A percentile compares a stretch with the other conserved stretches of the same genome.
These are phyloP conservation scores for Trametes gibbosa DNA, from an alignment of 768 basidiomycete genomes.

Conservation along the genomic window DNA sequence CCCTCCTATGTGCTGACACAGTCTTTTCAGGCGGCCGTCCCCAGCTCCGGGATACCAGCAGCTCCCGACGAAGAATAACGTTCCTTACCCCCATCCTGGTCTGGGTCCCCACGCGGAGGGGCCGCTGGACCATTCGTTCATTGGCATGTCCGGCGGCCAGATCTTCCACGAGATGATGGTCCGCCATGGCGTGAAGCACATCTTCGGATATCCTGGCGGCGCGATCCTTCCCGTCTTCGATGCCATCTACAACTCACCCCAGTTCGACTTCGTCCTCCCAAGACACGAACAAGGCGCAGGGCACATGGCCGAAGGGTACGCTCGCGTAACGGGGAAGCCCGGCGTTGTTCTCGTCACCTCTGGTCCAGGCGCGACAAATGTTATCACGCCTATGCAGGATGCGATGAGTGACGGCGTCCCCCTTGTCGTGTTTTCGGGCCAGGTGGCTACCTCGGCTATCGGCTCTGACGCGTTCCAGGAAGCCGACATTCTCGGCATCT, in stretches of 20 bases:
- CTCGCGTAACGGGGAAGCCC: constrained; percentile 94
- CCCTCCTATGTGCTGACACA: constrained; percentile 9
- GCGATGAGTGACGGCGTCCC: constrained; percentile 93
- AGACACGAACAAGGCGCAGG: constrained; percentile 98
- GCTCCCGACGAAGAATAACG: constrained; percentile 41
- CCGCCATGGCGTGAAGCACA: constrained; percentile 90
- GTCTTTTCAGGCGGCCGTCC: constrained; percentile 51
- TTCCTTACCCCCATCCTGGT: constrained; percentile 35
- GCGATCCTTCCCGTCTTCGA: constrained; percentile 99
- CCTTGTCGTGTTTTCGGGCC: constrained; percentile 92
- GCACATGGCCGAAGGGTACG: constrained; percentile 99
- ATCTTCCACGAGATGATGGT: constrained; percentile 99
- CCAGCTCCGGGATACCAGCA: constrained; percentile 57
- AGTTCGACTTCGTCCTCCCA: constrained; percentile 94
- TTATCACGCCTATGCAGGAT: constrained; percentile 97
- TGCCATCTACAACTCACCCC: constrained; percentile 93
- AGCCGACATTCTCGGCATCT: constrained; percentile 95
- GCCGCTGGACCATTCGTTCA: constrained; percentile 77
- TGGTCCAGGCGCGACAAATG: constrained; percentile 97
- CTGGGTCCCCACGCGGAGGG: constrained; percentile 40
- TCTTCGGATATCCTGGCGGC: constrained; percentile 97
- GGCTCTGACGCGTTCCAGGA: constrained; percentile 99
- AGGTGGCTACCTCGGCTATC: constrained; percentile 98
- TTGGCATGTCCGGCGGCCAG: constrained; percentile 93
- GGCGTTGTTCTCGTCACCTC: constrained; percentile 98